Evolutionary conservation across 345 rosid genomes (phyloP).

Genomic region (Carallia pectinifolia): DNA sequence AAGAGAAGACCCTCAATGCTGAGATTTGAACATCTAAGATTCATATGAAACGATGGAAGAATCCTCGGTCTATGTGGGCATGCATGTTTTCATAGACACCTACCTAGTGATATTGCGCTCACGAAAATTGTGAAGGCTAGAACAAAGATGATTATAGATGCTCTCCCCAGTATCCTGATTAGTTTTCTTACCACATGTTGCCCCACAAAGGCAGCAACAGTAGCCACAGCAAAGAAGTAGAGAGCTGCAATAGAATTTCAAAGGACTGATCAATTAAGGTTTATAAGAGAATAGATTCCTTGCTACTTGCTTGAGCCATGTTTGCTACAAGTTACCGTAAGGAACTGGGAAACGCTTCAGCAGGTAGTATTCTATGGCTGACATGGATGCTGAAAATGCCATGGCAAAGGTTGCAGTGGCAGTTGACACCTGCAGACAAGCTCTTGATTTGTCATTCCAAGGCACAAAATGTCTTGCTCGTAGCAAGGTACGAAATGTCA

Average conservation of each 20-base stretch:
- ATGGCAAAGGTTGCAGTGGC: conserved; percentile 88
- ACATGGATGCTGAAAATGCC: conserved; percentile 85
- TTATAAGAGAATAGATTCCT: background rate
- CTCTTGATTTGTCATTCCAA: background rate
- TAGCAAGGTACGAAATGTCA: background rate
- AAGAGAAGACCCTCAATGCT: background rate
- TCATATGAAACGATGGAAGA: background rate
- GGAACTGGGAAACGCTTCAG: conserved; percentile 81
- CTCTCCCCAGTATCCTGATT: conserved; percentile 22
- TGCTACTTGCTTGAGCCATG: background rate
- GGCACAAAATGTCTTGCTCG: background rate
- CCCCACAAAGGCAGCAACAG: conserved; percentile 23
- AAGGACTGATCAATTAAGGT: too few relatives aligned
- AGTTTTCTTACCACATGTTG: conserved; percentile 20
- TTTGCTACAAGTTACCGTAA: conserved; percentile 39
- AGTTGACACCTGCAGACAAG: conserved; percentile 55
- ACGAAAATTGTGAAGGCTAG: conserved; percentile 24
- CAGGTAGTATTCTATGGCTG: conserved; percentile 81
- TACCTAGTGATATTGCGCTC: conserved; percentile 23
- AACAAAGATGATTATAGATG: conserved; percentile 27
- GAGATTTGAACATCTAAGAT: background rate
- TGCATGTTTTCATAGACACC: background rate
- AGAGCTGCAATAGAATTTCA: conserved; percentile 15
- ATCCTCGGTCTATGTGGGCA: too few relatives aligned
- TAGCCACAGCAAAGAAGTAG: conserved; percentile 23